phyloP scores from a whole-genome alignment of 129 eudicot species.

The Calendula officinalis region DNA sequence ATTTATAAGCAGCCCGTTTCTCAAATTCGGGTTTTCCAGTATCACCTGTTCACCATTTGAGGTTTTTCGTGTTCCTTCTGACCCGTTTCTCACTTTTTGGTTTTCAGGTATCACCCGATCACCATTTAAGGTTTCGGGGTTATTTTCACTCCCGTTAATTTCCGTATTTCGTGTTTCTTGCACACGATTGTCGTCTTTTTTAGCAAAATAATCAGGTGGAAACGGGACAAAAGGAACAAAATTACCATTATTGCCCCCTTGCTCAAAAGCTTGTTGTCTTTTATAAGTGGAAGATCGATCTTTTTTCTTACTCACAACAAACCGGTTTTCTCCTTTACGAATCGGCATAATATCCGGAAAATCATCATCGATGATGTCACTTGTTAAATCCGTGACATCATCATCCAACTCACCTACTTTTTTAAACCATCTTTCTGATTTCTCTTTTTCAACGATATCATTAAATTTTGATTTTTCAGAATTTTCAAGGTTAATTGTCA shows the following conservation, averaged over 20 bases:
- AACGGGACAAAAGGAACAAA: no score
- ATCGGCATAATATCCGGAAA: slow-evolving; percentile 84
- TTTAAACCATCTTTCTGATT: slow-evolving; percentile 66
- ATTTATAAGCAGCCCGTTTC: no score
- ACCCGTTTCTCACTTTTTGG: no score
- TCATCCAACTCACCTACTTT: slow-evolving; percentile 62
- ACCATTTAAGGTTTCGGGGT: no score
- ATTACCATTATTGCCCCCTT: neutral
- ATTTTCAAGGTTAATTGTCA: slow-evolving; percentile 1
- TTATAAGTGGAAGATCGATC: slow-evolving; percentile 65
- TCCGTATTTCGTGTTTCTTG: no score
- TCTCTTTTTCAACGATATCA: slow-evolving; percentile 40
- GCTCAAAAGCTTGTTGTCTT: slow-evolving; percentile 30
- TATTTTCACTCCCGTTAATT: no score
- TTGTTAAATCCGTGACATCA: slow-evolving; percentile 42
- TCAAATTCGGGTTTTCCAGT: no score
- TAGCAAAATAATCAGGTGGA: no score
- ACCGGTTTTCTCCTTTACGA: slow-evolving; percentile 75
- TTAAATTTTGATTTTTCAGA: slow-evolving; percentile 29
- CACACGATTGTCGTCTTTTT: no score
- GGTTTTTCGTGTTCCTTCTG: no score
- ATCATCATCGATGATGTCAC: slow-evolving; percentile 55
- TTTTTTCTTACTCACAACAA: slow-evolving; percentile 75
- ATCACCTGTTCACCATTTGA: no score
- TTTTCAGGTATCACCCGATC: no score